phyloP scores from a whole-genome alignment of 1,284 basidiomycete species.

The Irpex lacteus region DNA sequence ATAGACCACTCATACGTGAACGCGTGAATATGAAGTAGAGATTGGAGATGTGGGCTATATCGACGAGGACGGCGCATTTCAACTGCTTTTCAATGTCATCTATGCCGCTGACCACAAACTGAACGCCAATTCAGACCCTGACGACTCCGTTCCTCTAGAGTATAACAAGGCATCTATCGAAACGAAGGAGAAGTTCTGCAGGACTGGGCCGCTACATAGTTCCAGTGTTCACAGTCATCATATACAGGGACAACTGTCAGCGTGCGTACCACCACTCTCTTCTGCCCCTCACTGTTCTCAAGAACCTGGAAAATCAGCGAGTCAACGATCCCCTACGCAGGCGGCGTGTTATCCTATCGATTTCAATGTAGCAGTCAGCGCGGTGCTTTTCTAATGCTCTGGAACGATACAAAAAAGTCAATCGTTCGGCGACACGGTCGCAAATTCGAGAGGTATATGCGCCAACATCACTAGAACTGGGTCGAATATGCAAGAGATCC shows the following conservation, averaged over 20 bases:
- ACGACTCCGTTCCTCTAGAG: background rate
- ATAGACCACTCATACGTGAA: background rate
- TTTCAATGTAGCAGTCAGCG: too few relatives aligned
- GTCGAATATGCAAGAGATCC: too few relatives aligned
- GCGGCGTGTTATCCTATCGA: too few relatives aligned
- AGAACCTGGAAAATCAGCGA: too few relatives aligned
- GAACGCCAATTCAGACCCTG: background rate
- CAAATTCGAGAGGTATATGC: too few relatives aligned
- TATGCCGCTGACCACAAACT: constrained; percentile 1
- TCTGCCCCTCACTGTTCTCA: too few relatives aligned
- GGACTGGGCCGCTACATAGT: background rate
- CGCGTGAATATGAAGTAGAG: background rate
- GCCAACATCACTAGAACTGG: too few relatives aligned
- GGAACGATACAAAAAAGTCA: too few relatives aligned
- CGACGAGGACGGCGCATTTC: constrained; percentile 8
- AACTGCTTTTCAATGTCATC: constrained; percentile 12
- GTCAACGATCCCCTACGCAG: too few relatives aligned
- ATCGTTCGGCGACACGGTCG: too few relatives aligned
- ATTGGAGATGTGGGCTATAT: constrained; percentile 13
- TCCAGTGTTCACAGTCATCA: background rate
- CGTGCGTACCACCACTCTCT: background rate
- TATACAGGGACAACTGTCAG: background rate
- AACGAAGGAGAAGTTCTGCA: background rate
- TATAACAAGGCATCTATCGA: background rate
- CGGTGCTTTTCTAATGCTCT: too few relatives aligned